phyloP scores from a whole-genome alignment of 1,284 basidiomycete species.

The Naganishia cerealis region DNA sequence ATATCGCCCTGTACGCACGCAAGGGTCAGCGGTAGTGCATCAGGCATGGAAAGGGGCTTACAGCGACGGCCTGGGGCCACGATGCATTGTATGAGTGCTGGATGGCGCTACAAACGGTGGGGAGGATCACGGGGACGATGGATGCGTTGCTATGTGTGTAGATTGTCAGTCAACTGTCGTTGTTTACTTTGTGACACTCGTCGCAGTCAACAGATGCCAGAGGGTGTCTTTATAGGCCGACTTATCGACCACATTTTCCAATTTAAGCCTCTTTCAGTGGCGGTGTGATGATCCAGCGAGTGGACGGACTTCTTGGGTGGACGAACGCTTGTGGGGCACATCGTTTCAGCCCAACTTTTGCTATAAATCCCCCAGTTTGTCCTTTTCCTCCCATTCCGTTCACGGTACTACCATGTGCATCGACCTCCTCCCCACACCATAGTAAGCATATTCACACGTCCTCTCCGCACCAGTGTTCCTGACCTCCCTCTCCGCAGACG shows the following conservation, averaged over 20 bases:
- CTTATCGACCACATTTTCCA: too few species aligned
- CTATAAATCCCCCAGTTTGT: too few species aligned
- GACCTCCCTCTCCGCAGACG: background rate
- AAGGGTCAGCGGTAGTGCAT: background rate
- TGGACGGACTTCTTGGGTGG: too few species aligned
- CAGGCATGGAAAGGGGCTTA: background rate
- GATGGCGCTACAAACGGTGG: too few species aligned
- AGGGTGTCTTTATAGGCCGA: too few species aligned
- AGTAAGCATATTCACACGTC: background rate
- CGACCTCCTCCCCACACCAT: background rate
- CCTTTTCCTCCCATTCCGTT: too few species aligned
- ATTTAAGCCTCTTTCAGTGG: too few species aligned
- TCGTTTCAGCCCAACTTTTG: too few species aligned
- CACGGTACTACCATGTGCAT: too few species aligned
- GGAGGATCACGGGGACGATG: background rate
- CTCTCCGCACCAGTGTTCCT: background rate
- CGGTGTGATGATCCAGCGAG: too few species aligned
- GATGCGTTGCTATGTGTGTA: background rate
- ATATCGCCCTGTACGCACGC: background rate
- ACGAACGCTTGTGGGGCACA: too few species aligned
- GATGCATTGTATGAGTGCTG: background rate
- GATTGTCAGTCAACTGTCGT: background rate
- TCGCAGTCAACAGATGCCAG: background rate
- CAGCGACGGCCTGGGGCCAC: slow-evolving; percentile 2
- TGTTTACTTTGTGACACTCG: slow-evolving; percentile 5